These are phyloP conservation scores for Tetragonia tetragonoides DNA, from an alignment of 148 eudicot species.

Conservation along the genomic window DNA sequence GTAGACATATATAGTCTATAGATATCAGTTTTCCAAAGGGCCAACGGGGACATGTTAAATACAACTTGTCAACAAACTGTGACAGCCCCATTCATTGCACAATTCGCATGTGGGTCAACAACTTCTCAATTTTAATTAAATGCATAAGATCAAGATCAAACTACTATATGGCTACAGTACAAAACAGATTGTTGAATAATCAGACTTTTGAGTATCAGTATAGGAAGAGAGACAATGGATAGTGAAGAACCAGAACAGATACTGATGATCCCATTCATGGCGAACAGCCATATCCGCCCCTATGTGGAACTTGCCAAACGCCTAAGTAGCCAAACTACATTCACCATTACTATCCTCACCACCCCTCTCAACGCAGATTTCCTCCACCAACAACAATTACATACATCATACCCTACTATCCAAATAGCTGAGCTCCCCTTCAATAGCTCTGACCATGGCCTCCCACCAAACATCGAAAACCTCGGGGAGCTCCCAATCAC, in stretches of 20 bases:
- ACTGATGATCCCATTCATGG: slow-evolving; percentile 66
- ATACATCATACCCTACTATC: slow-evolving; percentile 39
- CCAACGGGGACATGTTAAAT: too few species aligned
- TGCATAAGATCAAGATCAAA: too few species aligned
- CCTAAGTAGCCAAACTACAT: slow-evolving; percentile 27
- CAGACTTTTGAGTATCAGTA: too few species aligned
- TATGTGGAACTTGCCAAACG: slow-evolving; percentile 53
- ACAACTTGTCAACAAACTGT: too few species aligned
- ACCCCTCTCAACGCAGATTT: slow-evolving; percentile 15
- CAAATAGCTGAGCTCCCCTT: too few species aligned
- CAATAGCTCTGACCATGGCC: slow-evolving; percentile 35
- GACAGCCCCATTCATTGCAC: too few species aligned
- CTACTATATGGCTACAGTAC: too few species aligned
- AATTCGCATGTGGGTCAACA: too few species aligned
- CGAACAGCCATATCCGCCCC: slow-evolving; percentile 69
- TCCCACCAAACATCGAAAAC: slow-evolving; percentile 44
- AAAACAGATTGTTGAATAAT: too few species aligned
- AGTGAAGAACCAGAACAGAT: slow-evolving; percentile 23
- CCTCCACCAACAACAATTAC: slow-evolving; percentile 19
- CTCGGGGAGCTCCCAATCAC: slow-evolving; percentile 41
- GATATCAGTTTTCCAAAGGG: too few species aligned
- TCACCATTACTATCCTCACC: slow-evolving; percentile 42
- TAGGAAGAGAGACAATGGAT: slow-evolving; percentile 8
- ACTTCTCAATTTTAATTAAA: too few species aligned
- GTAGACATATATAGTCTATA: too few species aligned